Evolutionary conservation across 192 early-diverging fungal genomes (phyloP).

Genomic region (Endogone sp.): DNA sequence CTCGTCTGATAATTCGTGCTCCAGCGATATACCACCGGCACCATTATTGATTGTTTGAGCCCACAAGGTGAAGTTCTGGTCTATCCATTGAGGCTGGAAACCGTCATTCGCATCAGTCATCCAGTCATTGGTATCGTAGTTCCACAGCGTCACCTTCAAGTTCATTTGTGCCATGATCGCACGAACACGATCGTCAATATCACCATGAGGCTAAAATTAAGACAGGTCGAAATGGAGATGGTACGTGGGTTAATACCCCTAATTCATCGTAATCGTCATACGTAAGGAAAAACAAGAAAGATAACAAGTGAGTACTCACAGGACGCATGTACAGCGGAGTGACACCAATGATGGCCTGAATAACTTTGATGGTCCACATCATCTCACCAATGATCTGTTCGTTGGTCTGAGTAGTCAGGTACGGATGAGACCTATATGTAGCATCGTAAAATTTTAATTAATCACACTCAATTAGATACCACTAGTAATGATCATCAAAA

Average conservation of each 20-base stretch:
- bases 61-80: constrained; percentile 41
- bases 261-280: no score
- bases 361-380: constrained; percentile 39
- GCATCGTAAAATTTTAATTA: no score
- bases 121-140: constrained; percentile 52
- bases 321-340: constrained; percentile 57
- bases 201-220: constrained; percentile 44
- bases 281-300: not conserved
- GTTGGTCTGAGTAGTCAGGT: constrained; percentile 33
- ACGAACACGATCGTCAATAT: constrained; percentile 53
- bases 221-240: no score
- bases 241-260: no score
- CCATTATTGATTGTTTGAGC: constrained; percentile 28
- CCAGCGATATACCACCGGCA: constrained; percentile 40
- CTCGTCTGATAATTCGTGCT: constrained; percentile 45
- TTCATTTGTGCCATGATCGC: constrained; percentile 38
- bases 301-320: constrained; percentile 3
- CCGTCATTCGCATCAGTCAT: constrained; percentile 15
- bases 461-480: no score
- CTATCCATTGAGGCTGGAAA: constrained; percentile 27
- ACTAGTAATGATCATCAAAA: no score
- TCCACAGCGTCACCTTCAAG: constrained; percentile 47
- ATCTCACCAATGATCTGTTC: constrained; percentile 39
- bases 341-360: constrained; percentile 39
- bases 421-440: constrained; percentile 27